Base-by-base conservation (phyloP, 352 stramenopile genomes). In the Globisporangium sylvaticum region DNA sequence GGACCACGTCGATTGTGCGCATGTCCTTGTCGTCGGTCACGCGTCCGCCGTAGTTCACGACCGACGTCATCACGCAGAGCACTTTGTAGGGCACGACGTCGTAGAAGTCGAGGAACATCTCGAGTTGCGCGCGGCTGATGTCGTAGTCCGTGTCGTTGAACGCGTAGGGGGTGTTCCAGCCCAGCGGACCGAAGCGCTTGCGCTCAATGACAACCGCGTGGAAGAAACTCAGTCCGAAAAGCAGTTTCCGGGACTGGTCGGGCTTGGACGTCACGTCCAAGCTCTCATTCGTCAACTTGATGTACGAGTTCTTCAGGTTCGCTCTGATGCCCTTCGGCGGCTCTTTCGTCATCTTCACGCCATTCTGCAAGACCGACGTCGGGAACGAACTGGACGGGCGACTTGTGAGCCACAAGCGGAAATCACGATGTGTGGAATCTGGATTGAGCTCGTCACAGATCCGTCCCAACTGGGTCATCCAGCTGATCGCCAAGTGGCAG, bases 301-400 rank as follows among this genome's bases (percentile, higher is more conserved):
- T 94, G 74, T 97, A 97, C 22, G 87, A 90, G 67, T 84, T 91
- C 56, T 91, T 92, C 34, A 98, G 75, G 70, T 97, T 97, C 9
- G 91, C 88, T 34, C 85, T 75, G 44, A 97, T 78, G 22, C 92
- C 92, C 58, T 96, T 97, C 1, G 92, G 92, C 20, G 92, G 91
- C 69, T 98, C 92, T 55, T 97, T 97, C 4, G 93, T 98, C 88
- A 98, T 98, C 73, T 98, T 98, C 10, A 98, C 90, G 8, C 90
- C 86, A 53, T 94, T 96, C 66, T 98, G 92, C 14, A 98, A 83
- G 42, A 98, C 88, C 6, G 83, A 92, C 1, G 96, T 94, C 1
- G 92, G 92, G 58, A 89, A 90, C 63, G 70, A 86, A 22, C 56
- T 72, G 24, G 72, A 96, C 66, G 63, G 71, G 12, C 76, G 90